phyloP scores from a whole-genome alignment of 768 basidiomycete species.

The Kwoniella newhampshirensis region DNA sequence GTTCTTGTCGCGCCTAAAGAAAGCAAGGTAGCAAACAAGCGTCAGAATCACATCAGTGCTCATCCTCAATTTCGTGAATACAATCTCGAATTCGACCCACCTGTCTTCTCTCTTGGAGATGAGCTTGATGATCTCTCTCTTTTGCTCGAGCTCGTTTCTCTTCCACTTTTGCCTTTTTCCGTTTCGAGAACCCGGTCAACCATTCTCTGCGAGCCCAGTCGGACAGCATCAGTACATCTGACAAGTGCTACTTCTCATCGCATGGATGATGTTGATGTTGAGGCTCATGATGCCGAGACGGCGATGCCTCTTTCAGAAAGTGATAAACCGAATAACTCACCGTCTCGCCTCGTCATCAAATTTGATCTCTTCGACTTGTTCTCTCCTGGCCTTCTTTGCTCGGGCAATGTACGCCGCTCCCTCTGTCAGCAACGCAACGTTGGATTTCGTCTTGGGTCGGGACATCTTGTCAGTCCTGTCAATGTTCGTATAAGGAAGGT shows the following conservation, averaged over 20 bases:
- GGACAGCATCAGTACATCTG: background rate
- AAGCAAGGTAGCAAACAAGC: too few species aligned
- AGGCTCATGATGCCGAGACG: too few species aligned
- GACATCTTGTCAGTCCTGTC: too few species aligned
- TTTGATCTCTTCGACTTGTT: conserved; percentile 73
- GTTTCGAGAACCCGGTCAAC: conserved; percentile 89
- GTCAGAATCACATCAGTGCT: background rate
- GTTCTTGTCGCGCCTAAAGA: conserved; percentile 69
- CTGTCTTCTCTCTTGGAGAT: conserved; percentile 72
- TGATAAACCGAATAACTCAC: too few species aligned
- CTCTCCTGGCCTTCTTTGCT: conserved; percentile 61
- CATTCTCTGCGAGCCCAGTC: conserved; percentile 77
- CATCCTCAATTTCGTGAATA: too few species aligned
- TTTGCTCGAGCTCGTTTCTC: conserved; percentile 70
- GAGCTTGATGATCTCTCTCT: conserved; percentile 73
- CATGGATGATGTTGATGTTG: too few species aligned
- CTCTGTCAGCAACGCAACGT: conserved; percentile 51
- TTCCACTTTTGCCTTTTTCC: conserved; percentile 80
- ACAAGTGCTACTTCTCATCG: too few species aligned
- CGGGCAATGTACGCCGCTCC: conserved; percentile 55
- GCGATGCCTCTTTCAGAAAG: too few species aligned
- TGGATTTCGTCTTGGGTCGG: conserved; percentile 24
- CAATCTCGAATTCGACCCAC: too few species aligned
- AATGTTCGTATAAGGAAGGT: conserved; percentile 4
- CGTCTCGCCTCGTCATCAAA: conserved; percentile 84